These are phyloP conservation scores for Geotrichum armillariae DNA, from an alignment of 1,139 yeast genomes.

Conservation along the genomic window DNA sequence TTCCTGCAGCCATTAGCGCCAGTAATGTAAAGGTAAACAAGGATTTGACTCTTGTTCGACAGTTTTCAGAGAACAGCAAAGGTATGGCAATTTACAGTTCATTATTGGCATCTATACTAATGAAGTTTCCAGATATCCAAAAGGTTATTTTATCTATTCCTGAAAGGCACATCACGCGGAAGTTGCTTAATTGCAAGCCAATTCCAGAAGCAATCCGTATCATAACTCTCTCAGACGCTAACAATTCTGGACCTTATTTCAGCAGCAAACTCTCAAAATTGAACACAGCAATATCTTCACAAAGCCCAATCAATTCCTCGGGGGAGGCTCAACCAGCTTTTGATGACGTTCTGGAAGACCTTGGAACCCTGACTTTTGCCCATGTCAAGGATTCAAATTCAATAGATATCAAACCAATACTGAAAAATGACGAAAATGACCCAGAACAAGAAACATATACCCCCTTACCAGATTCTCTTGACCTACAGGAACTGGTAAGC, in stretches of 20 bases:
- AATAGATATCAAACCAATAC: neutral
- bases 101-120: neutral
- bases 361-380: neutral
- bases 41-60: constrained; percentile 17
- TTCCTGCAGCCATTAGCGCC: constrained; percentile 15
- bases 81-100: constrained; percentile 5
- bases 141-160: constrained; percentile 19
- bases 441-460: constrained; percentile 1
- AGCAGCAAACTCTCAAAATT: constrained; percentile 12
- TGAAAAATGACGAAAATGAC: neutral
- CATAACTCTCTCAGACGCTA: constrained; percentile 19
- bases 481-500: constrained; percentile 13
- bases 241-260: constrained; percentile 18
- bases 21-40: constrained; percentile 17
- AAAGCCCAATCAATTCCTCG: neutral
- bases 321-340: neutral
- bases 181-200: constrained; percentile 14
- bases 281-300: constrained; percentile 2
- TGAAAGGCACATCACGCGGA: constrained; percentile 13
- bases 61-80: constrained; percentile 19
- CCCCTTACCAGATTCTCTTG: constrained; percentile 15
- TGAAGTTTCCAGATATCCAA: constrained; percentile 15
- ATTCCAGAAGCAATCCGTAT: constrained; percentile 20
- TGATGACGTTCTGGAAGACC: constrained; percentile 3
- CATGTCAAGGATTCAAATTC: neutral